Conservation (phyloP, 805 yeast genomes). For the Ogataea henricii region DNA sequence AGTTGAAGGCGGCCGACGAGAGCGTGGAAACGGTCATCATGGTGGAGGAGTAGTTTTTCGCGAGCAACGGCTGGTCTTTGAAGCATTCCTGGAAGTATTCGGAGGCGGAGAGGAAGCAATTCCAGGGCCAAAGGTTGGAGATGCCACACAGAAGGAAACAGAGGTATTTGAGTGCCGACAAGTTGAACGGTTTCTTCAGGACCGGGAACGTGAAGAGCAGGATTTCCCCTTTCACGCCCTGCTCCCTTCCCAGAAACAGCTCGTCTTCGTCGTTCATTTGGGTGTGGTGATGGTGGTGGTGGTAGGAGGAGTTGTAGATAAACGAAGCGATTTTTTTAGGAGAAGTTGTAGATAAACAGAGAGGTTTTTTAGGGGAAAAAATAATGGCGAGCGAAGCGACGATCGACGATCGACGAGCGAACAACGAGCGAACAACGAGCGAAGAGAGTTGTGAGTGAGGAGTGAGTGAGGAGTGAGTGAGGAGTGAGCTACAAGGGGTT, state of each 20-base stretch:
- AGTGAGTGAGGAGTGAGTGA: no score
- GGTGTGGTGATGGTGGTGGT: neutral
- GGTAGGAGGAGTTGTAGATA: neutral
- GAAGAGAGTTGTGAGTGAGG: no score
- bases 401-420: no score
- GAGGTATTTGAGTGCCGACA: conserved; percentile 43
- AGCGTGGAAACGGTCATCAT: conserved; percentile 87
- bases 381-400: no score
- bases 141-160: conserved; percentile 73
- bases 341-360: no score
- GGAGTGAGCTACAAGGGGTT: no score
- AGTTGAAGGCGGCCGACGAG: conserved; percentile 60
- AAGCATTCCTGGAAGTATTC: conserved; percentile 74
- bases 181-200: conserved; percentile 16
- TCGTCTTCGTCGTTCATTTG: conserved; percentile 4
- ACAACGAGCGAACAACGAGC: no score
- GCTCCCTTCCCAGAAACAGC: conserved; percentile 3
- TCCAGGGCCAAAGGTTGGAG: conserved; percentile 95
- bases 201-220: conserved; percentile 19
- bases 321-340: no score
- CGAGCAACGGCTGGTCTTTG: conserved; percentile 46
- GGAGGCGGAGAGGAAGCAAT: conserved; percentile 83
- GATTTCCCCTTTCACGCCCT: conserved; percentile 8
- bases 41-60: conserved; percentile 69
- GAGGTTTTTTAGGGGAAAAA: no score